These are phyloP conservation scores for Lactuca saligna DNA, from an alignment of 129 eudicot species.

Conservation along the genomic window DNA sequence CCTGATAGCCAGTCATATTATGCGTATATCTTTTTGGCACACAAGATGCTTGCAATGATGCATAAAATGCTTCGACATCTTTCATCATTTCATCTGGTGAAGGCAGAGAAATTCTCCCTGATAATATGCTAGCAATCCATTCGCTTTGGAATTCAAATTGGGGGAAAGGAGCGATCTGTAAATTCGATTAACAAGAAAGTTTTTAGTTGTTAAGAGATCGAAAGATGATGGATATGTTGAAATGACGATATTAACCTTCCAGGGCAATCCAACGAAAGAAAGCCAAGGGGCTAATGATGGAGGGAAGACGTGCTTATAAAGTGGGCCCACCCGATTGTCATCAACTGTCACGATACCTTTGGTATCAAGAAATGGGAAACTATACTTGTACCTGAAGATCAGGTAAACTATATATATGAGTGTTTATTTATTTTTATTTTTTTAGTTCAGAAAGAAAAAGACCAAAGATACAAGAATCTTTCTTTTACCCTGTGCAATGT, in stretches of 20 bases:
- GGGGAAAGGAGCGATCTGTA: slow-evolving; percentile 77
- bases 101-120: slow-evolving; percentile 63
- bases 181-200: not conserved
- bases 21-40: slow-evolving; percentile 85
- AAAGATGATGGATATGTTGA: not conserved
- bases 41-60: slow-evolving; percentile 56
- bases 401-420: not conserved
- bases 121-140: slow-evolving; percentile 90
- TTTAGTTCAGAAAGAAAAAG: too few species aligned
- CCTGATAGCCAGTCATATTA: slow-evolving; percentile 60
- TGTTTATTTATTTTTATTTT: too few species aligned
- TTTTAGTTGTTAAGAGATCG: not conserved
- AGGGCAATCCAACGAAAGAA: slow-evolving; percentile 83
- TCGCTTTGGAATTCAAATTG: slow-evolving; percentile 66
- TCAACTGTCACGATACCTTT: slow-evolving; percentile 64
- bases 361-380: slow-evolving; percentile 83
- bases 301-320: slow-evolving; percentile 87
- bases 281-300: slow-evolving; percentile 83
- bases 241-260: slow-evolving; percentile 51
- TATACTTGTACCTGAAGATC: slow-evolving; percentile 72
- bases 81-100: slow-evolving; percentile 64
- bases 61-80: slow-evolving; percentile 69
- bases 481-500: slow-evolving; percentile 85
- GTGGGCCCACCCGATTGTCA: slow-evolving; percentile 89
- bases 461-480: too few species aligned